Percentiles rank a stretch among this genome's conserved stretches.
phyloP scores from a whole-genome alignment of 331 rosid species.

The Quercus lobata region DNA sequence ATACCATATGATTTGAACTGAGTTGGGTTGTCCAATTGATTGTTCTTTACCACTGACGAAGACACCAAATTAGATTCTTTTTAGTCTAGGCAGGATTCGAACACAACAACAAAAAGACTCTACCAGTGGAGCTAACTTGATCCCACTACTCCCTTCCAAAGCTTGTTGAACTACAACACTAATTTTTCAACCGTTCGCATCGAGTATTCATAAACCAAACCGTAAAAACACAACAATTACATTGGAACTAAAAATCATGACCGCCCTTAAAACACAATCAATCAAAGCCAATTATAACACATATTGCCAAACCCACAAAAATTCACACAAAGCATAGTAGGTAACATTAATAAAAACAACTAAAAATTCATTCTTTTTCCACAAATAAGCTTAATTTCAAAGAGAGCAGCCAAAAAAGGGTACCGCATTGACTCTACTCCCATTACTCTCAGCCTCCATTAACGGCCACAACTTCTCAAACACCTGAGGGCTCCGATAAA shows the following conservation, averaged over 20 bases:
- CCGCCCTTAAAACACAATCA: not conserved
- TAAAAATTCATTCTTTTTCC: not conserved
- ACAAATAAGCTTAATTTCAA: not conserved
- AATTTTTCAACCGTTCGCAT: not conserved
- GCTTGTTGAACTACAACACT: not conserved
- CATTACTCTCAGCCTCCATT: conserved; percentile 53
- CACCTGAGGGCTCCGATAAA: conserved; percentile 81
- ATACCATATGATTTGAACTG: too few species aligned
- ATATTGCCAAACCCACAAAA: not conserved
- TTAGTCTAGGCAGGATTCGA: too few species aligned
- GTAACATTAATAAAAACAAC: too few species aligned
- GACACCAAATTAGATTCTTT: too few species aligned
- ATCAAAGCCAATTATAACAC: not conserved
- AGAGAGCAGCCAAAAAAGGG: not conserved
- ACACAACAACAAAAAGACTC: too few species aligned
- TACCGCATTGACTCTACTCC: conserved; percentile 57
- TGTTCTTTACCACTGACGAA: too few species aligned
- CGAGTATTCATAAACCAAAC: not conserved
- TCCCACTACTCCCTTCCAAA: not conserved
- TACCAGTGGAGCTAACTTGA: too few species aligned
- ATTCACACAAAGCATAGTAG: not conserved
- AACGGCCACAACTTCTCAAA: conserved; percentile 76
- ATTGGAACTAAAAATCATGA: not conserved
- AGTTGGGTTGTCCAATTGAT: too few species aligned
- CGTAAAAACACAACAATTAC: not conserved